Base-by-base conservation (phyloP, 108 stramenopile genomes). In the Discostella pseudostelligera region DNA sequence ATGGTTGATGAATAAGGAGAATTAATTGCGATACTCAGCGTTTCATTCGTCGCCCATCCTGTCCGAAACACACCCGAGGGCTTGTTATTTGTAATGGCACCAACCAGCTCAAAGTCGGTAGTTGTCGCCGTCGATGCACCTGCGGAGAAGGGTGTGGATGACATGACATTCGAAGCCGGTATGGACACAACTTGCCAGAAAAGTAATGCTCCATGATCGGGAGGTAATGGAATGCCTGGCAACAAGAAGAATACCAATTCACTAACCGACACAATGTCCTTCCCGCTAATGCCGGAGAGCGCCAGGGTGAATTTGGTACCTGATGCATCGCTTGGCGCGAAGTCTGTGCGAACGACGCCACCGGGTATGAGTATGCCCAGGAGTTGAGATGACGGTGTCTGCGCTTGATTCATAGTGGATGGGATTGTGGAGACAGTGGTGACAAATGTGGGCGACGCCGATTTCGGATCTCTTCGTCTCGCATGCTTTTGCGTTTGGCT, bases 41-140 rank as follows among this genome's bases (percentile, higher is more conserved):
- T 74, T 57, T 89, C 88, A 49, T 90, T 82, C 42, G 84, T 83
- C 20, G 79, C 64, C 87, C 88, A 93, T 16, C 84, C 84, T 4
- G 92, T 88, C 42, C 87, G 87, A 63, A 93, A 89, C 28, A 88
- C 67, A 19, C 74, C 78, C 19, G 86, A 87, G 37, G 90, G 87
- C 50, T 70, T 80, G 22, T 78, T 54, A 21, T 79, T 83, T 39
- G 73, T 62, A 3, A 93, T 50, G 19, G 86, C 73, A 8, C 92
- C 92, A 26, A 93, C 61, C 39, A 90, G 62, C 76, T 90, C 89
- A 76, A 90, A 90, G 32, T 87, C 88, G 4, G 87, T 84, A 4
- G 63, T 77, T 19, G 76, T 65, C 21, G 59, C 24, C 4, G 14
- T 26, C 50, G 50, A 6, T 11, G 37, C 32, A 0, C 49, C 51